Evolutionary conservation across 1,284 basidiomycete genomes (phyloP).

Genomic region (Ganoderma lingzhi): DNA sequence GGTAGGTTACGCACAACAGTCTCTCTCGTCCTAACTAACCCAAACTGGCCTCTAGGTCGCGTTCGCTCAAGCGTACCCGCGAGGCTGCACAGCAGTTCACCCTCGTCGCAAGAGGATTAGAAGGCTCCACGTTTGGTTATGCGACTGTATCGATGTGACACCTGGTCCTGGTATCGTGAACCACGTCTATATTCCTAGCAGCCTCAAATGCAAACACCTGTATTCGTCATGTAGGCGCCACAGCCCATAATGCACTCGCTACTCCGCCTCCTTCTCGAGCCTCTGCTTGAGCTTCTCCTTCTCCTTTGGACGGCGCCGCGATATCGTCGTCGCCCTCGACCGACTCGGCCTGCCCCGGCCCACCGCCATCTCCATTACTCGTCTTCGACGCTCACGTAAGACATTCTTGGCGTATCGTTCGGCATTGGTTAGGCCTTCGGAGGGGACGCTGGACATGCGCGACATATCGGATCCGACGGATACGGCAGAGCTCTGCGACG

Average conservation of each 20-base stretch:
- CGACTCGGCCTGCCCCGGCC: constrained; percentile 25
- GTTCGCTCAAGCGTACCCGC: constrained; percentile 68
- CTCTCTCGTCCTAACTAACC: not conserved
- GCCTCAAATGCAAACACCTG: constrained; percentile 9
- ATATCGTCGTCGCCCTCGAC: constrained; percentile 25
- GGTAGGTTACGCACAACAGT: constrained; percentile 51
- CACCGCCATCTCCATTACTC: constrained; percentile 33
- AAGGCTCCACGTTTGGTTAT: constrained; percentile 81
- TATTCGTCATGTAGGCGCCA: constrained; percentile 7
- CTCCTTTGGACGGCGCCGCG: constrained; percentile 18
- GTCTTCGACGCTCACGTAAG: constrained; percentile 46
- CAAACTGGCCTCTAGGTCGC: constrained; percentile 51
- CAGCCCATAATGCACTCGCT: constrained; percentile 6
- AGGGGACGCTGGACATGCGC: constrained; percentile 33
- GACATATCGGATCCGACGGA: constrained; percentile 46
- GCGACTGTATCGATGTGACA: constrained; percentile 49
- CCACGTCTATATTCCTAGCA: constrained; percentile 10
- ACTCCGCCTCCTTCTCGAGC: not conserved
- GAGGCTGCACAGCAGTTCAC: constrained; percentile 83
- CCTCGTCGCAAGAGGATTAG: constrained; percentile 76
- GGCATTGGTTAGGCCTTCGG: constrained; percentile 41
- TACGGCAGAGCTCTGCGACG: constrained; percentile 42
- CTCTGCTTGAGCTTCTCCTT: constrained; percentile 13
- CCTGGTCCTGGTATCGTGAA: constrained; percentile 2
- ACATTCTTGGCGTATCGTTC: constrained; percentile 47